These are phyloP conservation scores for Lactarius hatsudake DNA, from an alignment of 768 basidiomycete genomes.

Conservation along the genomic window DNA sequence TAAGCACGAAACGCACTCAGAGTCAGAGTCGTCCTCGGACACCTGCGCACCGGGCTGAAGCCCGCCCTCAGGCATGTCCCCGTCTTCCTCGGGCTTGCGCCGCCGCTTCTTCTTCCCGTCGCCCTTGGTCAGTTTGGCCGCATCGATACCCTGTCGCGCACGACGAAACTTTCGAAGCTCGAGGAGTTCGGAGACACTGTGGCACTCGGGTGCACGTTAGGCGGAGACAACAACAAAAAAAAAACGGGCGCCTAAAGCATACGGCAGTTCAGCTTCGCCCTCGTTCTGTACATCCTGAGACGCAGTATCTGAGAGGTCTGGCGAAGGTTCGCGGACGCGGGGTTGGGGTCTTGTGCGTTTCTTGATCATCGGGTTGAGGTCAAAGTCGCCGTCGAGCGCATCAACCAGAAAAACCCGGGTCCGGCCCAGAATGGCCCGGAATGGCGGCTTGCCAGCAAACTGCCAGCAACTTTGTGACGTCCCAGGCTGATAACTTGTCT, in stretches of 20 bases:
- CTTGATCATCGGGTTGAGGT: slow-evolving; percentile 55
- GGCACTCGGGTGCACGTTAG: slow-evolving; percentile 19
- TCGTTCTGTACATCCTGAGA: slow-evolving; percentile 26
- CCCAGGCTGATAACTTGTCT: too few relatives aligned
- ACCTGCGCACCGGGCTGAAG: slow-evolving; percentile 47
- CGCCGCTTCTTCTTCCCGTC: slow-evolving; percentile 73
- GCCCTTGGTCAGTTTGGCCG: slow-evolving; percentile 78
- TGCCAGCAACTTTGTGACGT: too few relatives aligned
- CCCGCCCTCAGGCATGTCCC: slow-evolving; percentile 51
- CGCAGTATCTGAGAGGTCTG: slow-evolving; percentile 33
- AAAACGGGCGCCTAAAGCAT: slow-evolving; percentile 31
- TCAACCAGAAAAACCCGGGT: too few relatives aligned
- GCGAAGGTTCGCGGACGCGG: slow-evolving; percentile 51
- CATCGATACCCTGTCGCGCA: slow-evolving; percentile 79
- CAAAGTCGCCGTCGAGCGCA: too few relatives aligned
- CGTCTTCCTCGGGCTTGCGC: slow-evolving; percentile 41
- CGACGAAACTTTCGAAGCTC: slow-evolving; percentile 77
- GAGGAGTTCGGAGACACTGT: slow-evolving; percentile 77
- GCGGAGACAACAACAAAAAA: neutral
- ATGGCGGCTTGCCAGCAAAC: too few relatives aligned
- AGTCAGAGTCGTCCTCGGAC: slow-evolving; percentile 41
- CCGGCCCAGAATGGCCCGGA: too few relatives aligned
- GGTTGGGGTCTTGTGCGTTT: slow-evolving; percentile 68
- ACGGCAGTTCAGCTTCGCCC: slow-evolving; percentile 46
- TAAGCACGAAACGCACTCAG: slow-evolving; percentile 50